Conservation (phyloP, 2,329 filamentous ascomycete genomes). For the Fusarium tupiense region DNA sequence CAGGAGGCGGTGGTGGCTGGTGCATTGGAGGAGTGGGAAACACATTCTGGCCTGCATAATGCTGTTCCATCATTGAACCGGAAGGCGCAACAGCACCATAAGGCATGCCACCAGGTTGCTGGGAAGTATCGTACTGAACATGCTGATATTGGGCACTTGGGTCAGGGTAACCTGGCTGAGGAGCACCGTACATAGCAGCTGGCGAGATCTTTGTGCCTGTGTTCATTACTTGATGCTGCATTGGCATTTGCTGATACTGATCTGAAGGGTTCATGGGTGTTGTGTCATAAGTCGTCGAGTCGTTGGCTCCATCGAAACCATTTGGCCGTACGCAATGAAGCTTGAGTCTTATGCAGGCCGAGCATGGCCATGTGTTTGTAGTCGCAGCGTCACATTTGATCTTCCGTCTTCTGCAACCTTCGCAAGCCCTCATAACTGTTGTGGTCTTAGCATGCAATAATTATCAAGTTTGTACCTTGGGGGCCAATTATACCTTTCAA, state of each 20-base stretch:
- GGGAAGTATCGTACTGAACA: constrained; percentile 58
- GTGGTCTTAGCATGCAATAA: constrained; percentile 8
- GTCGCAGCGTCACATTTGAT: constrained; percentile 98
- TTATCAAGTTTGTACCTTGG: background rate
- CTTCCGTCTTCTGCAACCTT: constrained; percentile 92
- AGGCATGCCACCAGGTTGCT: constrained; percentile 59
- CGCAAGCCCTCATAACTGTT: constrained; percentile 94
- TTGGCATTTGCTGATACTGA: constrained; percentile 61
- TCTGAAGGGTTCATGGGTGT: constrained; percentile 45
- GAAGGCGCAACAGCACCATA: constrained; percentile 64
- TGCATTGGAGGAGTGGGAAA: constrained; percentile 64
- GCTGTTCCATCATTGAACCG: constrained; percentile 61
- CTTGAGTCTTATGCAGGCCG: constrained; percentile 90
- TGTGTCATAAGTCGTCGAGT: constrained; percentile 49
- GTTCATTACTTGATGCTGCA: constrained; percentile 58
- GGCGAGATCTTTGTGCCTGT: constrained; percentile 52
- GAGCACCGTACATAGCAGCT: constrained; percentile 59
- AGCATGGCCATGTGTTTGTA: constrained; percentile 97
- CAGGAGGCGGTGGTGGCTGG: constrained; percentile 33
- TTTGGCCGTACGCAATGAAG: constrained; percentile 92
- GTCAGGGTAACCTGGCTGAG: constrained; percentile 60
- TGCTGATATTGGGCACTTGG: constrained; percentile 57
- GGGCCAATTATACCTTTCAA: constrained; percentile 77
- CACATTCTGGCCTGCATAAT: constrained; percentile 59
- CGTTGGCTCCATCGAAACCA: constrained; percentile 66